These are phyloP conservation scores for Mixia osmundae DNA, from an alignment of 1,284 basidiomycete species.

Conservation along the genomic window DNA sequence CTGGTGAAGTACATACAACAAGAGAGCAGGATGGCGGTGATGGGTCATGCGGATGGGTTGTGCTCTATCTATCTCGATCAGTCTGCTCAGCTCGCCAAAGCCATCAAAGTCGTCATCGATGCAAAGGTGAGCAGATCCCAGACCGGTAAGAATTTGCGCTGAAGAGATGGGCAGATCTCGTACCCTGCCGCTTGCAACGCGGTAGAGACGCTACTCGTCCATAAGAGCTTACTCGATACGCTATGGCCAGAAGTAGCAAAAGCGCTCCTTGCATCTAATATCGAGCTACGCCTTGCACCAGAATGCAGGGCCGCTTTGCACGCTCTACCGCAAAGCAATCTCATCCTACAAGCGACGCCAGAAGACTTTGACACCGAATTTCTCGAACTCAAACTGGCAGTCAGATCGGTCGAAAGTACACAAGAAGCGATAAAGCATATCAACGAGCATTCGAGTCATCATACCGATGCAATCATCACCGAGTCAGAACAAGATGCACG, in stretches of 20 bases:
- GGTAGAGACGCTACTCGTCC: conserved; percentile 69
- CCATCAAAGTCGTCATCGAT: conserved; percentile 59
- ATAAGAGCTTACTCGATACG: conserved; percentile 40
- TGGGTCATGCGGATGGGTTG: conserved; percentile 95
- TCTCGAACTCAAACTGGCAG: conserved; percentile 57
- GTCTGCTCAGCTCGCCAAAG: conserved; percentile 49
- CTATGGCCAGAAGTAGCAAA: conserved; percentile 59
- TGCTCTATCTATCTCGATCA: conserved; percentile 78
- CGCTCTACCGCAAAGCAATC: too few species aligned
- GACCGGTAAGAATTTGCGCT: neutral
- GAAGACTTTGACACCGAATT: conserved; percentile 68
- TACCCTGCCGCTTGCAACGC: conserved; percentile 96
- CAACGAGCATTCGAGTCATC: conserved; percentile 78
- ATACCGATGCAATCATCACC: conserved; percentile 87
- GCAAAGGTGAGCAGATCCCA: conserved; percentile 44
- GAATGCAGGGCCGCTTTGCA: too few species aligned
- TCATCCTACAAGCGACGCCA: conserved; percentile 19
- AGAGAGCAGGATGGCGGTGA: conserved; percentile 77
- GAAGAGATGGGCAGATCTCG: conserved; percentile 37
- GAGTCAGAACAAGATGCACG: conserved; percentile 41
- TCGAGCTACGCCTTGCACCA: too few species aligned
- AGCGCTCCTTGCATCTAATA: conserved; percentile 41
- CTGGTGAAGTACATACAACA: conserved; percentile 76
- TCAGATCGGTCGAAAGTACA: conserved; percentile 47
- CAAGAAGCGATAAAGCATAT: conserved; percentile 60